These are phyloP conservation scores for Cynara cardunculus DNA, from an alignment of 129 eudicot genomes.

Conservation along the genomic window DNA sequence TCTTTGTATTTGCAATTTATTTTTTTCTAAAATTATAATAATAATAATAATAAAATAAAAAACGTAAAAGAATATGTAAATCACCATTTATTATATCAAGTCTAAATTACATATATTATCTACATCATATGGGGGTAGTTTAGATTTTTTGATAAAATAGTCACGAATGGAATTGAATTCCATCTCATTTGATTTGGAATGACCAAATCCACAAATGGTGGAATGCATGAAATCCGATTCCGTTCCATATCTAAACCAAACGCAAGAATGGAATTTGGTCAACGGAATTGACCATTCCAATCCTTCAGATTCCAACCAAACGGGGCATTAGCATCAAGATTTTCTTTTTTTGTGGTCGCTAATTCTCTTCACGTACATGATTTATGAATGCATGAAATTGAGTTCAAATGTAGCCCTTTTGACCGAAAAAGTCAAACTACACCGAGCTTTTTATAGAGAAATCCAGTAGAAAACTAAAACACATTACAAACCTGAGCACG, in stretches of 20 bases:
- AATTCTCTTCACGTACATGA: neutral
- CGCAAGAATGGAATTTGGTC: neutral
- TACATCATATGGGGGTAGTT: neutral
- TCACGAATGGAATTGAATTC: neutral
- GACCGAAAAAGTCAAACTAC: neutral
- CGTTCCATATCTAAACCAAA: neutral
- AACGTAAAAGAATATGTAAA: too few relatives aligned
- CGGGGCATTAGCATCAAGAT: neutral
- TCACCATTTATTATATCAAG: too few relatives aligned
- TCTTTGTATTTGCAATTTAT: too few relatives aligned
- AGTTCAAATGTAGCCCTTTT: conserved; percentile 1
- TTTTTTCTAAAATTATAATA: too few relatives aligned
- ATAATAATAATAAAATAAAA: too few relatives aligned
- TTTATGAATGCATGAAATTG: neutral
- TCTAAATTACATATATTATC: too few relatives aligned
- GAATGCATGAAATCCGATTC: neutral
- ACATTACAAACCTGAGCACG: conserved; percentile 55
- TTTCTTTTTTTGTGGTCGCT: neutral
- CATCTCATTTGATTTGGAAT: neutral
- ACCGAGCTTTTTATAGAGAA: neutral
- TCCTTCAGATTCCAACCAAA: neutral
- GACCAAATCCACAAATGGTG: neutral
- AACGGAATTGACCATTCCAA: neutral
- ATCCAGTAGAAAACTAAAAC: neutral
- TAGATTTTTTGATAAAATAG: neutral